Evolutionary conservation across 345 rosid species (phyloP).

Genomic region (Adansonia digitata): DNA sequence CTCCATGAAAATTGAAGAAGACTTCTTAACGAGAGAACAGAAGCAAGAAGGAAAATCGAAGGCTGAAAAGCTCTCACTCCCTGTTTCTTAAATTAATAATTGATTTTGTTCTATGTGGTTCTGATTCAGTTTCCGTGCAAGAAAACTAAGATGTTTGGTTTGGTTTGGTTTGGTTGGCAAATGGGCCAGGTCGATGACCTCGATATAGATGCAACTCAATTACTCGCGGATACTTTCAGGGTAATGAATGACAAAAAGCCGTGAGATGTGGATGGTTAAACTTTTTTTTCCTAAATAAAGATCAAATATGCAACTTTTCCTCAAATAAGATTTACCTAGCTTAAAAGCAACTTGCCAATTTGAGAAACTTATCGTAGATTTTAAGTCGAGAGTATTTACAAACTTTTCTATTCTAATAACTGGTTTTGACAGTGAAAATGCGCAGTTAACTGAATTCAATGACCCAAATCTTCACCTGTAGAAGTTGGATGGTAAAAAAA

Average conservation of each 20-base stretch:
- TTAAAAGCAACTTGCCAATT: too few species aligned
- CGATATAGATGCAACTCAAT: not conserved
- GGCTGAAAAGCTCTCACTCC: not conserved
- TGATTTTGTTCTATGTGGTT: not conserved
- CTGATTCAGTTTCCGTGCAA: not conserved
- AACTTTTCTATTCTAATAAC: too few species aligned
- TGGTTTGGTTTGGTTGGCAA: not conserved
- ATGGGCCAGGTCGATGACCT: not conserved
- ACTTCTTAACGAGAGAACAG: not conserved
- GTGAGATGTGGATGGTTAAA: not conserved
- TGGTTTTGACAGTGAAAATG: too few species aligned
- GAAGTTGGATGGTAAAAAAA: too few species aligned
- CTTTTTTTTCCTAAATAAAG: not conserved
- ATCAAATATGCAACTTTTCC: not conserved
- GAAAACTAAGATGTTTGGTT: not conserved
- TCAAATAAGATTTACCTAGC: not conserved
- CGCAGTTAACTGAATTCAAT: too few species aligned
- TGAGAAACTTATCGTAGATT: too few species aligned
- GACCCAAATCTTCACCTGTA: too few species aligned
- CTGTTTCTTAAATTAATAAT: not conserved
- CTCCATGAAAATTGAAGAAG: constrained; percentile 1
- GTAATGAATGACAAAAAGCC: not conserved
- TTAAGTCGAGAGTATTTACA: too few species aligned
- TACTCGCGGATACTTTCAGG: not conserved
- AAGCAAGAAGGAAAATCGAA: not conserved